Evolutionary conservation across 1,284 basidiomycete species (phyloP).

Genomic region (Austropuccinia psidii): DNA sequence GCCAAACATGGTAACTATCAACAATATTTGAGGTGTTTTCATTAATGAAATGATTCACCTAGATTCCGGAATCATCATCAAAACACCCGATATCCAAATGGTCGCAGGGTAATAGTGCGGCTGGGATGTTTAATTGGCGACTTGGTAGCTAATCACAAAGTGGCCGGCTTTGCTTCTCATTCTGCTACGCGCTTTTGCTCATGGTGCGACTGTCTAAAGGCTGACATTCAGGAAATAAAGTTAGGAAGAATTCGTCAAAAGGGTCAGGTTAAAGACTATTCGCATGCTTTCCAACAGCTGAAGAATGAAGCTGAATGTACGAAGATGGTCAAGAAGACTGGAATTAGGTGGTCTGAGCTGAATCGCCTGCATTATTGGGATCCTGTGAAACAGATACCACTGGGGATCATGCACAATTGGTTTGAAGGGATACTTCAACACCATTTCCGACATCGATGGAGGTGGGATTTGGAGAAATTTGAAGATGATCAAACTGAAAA

Average conservation of each 20-base stretch:
- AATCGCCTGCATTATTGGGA: conserved; percentile 27
- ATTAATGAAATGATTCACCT: neutral
- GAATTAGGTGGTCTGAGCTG: conserved; percentile 12
- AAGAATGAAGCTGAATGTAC: neutral
- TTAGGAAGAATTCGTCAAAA: neutral
- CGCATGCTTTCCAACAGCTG: neutral
- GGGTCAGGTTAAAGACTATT: neutral
- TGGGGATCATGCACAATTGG: conserved; percentile 25
- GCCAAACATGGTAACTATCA: neutral
- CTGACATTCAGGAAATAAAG: neutral
- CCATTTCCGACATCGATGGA: conserved; percentile 9
- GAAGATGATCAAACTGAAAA: neutral
- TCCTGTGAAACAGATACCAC: neutral
- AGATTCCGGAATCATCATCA: neutral
- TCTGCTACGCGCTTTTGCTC: neutral
- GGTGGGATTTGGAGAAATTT: neutral
- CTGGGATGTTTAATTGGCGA: neutral
- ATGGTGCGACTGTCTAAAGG: neutral
- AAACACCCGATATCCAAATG: neutral
- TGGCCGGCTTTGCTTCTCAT: conserved; percentile 7
- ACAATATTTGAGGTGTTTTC: neutral
- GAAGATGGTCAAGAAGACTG: neutral
- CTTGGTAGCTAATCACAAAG: neutral
- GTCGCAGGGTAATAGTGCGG: neutral
- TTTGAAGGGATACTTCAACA: conserved; percentile 15